A percentile compares a stretch with the other conserved stretches of the same genome.
These are phyloP conservation scores for Gonium pectorale DNA, from an alignment of 139 green algal genomes.

Conservation along the genomic window DNA sequence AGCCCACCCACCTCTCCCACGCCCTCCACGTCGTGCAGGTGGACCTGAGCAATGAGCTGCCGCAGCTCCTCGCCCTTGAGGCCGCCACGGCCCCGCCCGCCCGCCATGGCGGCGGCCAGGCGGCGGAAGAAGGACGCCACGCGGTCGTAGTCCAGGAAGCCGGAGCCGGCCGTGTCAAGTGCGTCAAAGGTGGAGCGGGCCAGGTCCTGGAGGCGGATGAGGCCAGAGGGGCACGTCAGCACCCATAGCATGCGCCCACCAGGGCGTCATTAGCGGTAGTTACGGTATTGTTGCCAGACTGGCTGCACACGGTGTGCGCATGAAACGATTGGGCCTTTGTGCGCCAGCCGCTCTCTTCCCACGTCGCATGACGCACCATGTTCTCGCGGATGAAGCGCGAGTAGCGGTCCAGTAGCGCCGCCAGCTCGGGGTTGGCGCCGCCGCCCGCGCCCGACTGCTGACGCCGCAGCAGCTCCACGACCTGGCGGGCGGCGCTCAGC, in stretches of 20 bases:
- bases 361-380: slow-evolving; percentile 11
- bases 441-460: neutral
- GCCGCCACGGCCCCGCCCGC: neutral
- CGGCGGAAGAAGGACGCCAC: slow-evolving; percentile 41
- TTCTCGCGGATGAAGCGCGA: slow-evolving; percentile 29
- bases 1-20: slow-evolving; percentile 22
- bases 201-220: neutral
- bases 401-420: slow-evolving; percentile 38
- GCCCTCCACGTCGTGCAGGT: slow-evolving; percentile 41
- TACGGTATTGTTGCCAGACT: no score
- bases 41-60: slow-evolving; percentile 39
- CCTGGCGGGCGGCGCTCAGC: slow-evolving; percentile 35
- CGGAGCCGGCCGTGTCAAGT: slow-evolving; percentile 2
- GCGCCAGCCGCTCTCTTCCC: neutral
- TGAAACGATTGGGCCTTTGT: no score
- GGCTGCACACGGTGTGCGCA: no score
- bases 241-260: no score
- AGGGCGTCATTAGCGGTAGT: no score
- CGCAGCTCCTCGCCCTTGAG: slow-evolving; percentile 18
- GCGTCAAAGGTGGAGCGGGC: slow-evolving; percentile 16
- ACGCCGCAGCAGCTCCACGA: slow-evolving; percentile 26
- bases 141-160: slow-evolving; percentile 50
- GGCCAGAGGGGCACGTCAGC: neutral
- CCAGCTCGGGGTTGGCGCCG: neutral
- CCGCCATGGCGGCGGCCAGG: neutral